Evolutionary conservation across 2,329 filamentous ascomycete species (phyloP).

Genomic region (Lasiodiplodia gonubiensis): DNA sequence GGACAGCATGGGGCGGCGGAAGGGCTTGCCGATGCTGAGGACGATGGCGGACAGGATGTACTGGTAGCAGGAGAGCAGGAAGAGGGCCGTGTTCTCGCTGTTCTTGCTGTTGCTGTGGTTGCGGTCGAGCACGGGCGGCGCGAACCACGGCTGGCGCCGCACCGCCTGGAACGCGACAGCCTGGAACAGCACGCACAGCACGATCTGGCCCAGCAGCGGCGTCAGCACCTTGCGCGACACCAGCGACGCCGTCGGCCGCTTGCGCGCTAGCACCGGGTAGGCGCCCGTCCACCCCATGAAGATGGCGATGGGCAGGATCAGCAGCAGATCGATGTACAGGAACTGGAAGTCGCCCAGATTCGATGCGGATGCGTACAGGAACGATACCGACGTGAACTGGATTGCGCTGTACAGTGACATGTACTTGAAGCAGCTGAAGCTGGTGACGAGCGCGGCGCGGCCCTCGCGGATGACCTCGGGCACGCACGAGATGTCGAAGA

Average conservation of each 20-base stretch:
- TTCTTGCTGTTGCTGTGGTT: slow-evolving; percentile 87
- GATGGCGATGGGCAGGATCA: slow-evolving; percentile 94
- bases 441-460: slow-evolving; percentile 92
- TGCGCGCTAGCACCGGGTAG: slow-evolving; percentile 75
- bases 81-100: slow-evolving; percentile 90
- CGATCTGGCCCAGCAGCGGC: slow-evolving; percentile 87
- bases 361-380: slow-evolving; percentile 89
- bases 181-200: slow-evolving; percentile 79
- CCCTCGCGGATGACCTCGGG: slow-evolving; percentile 92
- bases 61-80: slow-evolving; percentile 89
- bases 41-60: slow-evolving; percentile 92
- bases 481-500: slow-evolving; percentile 97
- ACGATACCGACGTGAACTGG: slow-evolving; percentile 96
- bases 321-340: slow-evolving; percentile 87
- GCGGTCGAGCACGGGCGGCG: slow-evolving; percentile 76
- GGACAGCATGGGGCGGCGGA: slow-evolving; percentile 76
- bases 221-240: slow-evolving; percentile 92
- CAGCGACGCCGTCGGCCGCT: slow-evolving; percentile 88
- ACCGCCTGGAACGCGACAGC: slow-evolving; percentile 75
- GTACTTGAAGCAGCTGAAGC: slow-evolving; percentile 99
- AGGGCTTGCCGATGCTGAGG: slow-evolving; percentile 88
- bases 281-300: slow-evolving; percentile 99
- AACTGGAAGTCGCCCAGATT: slow-evolving; percentile 99
- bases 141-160: slow-evolving; percentile 80
- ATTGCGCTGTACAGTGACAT: slow-evolving; percentile 99